phyloP scores from a whole-genome alignment of 148 eudicot genomes.

The Cornus florida region DNA sequence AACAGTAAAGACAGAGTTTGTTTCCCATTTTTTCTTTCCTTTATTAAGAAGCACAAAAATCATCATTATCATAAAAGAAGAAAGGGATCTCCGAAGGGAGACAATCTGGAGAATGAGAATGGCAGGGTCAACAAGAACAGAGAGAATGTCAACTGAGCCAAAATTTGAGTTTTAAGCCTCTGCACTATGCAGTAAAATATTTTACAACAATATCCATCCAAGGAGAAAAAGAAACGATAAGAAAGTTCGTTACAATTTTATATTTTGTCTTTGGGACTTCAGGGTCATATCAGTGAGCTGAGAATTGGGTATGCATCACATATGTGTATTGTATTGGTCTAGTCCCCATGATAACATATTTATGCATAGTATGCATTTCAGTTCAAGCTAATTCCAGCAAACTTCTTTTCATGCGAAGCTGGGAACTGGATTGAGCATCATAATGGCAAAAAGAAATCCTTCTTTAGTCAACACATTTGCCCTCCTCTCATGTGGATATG shows the following conservation, averaged over 20 bases:
- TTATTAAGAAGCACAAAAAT: no score
- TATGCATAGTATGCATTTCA: constrained; percentile 5
- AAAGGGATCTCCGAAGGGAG: no score
- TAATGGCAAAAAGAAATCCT: constrained; percentile 82
- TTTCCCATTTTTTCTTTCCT: no score
- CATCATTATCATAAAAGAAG: no score
- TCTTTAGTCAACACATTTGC: constrained; percentile 76
- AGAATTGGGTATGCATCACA: not conserved
- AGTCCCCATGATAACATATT: not conserved
- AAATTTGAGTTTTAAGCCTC: not conserved
- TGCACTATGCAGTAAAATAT: not conserved
- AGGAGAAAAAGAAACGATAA: not conserved
- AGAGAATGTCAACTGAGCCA: not conserved
- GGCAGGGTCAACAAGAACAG: not conserved
- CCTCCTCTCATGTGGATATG: constrained; percentile 90
- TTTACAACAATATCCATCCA: not conserved
- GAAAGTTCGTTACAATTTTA: not conserved
- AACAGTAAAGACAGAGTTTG: no score
- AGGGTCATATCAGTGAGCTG: not conserved
- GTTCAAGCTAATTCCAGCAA: constrained; percentile 18
- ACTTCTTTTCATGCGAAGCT: constrained; percentile 49
- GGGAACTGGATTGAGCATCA: constrained; percentile 94
- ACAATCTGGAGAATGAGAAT: not conserved
- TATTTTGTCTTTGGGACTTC: not conserved
- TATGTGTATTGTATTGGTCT: not conserved